Evolutionary conservation across 495 filamentous ascomycete genomes (phyloP).

Genomic region (Xylaria sp.): DNA sequence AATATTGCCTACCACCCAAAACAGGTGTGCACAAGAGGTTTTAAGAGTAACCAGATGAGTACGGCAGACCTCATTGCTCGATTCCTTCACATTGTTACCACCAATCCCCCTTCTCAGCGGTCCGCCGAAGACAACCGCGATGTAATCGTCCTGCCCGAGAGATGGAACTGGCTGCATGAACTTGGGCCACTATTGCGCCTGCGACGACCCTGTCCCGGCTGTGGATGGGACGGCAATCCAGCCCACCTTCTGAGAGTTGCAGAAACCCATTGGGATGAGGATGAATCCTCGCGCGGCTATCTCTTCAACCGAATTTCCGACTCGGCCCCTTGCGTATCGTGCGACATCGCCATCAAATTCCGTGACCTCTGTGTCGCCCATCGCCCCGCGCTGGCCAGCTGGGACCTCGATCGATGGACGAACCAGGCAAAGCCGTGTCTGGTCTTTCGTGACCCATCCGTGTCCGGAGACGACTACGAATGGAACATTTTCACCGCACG

Average conservation of each 20-base stretch:
- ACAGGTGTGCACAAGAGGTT: not conserved
- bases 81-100: slow-evolving; percentile 7
- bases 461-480: no score
- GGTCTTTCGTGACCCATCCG: no score
- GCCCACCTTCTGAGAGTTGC: slow-evolving; percentile 3
- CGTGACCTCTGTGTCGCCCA: no score
- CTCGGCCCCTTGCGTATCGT: no score
- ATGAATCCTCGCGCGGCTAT: no score
- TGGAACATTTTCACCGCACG: no score
- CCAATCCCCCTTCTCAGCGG: slow-evolving; percentile 1
- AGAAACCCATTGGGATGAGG: no score
- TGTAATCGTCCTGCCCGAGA: slow-evolving; percentile 5
- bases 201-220: slow-evolving; percentile 3
- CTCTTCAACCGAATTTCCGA: no score
- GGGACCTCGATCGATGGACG: no score
- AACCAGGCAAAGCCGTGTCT: no score
- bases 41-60: slow-evolving; percentile 4
- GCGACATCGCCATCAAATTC: no score
- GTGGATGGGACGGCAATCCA: slow-evolving; percentile 13
- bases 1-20: slow-evolving; percentile 3
- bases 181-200: slow-evolving; percentile 7
- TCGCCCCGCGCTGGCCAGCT: no score
- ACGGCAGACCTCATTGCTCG: slow-evolving; percentile 8
- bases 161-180: slow-evolving; percentile 11
- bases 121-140: not conserved